phyloP scores from a whole-genome alignment of 140 eudicot species.

The Bidens hawaiensis region DNA sequence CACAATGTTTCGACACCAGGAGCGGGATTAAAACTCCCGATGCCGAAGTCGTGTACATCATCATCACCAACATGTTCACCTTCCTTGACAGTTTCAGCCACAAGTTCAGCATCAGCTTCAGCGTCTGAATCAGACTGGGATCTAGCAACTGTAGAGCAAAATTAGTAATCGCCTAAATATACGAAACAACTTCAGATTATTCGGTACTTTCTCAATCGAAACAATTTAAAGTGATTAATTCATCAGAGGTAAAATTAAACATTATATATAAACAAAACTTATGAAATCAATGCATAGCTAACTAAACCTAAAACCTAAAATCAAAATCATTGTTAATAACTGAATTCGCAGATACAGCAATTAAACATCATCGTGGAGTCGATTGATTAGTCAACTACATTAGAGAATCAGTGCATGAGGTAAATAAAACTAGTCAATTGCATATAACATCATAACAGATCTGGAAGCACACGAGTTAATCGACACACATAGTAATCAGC shows the following conservation, averaged over 20 bases:
- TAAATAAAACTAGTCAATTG: too few species aligned
- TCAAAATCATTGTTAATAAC: not conserved
- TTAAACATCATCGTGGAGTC: not conserved
- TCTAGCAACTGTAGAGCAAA: conserved; percentile 53
- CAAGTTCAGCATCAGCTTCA: conserved; percentile 36
- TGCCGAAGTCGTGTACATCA: conserved; percentile 49
- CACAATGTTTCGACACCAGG: conserved; percentile 86
- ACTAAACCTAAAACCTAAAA: conserved; percentile 8
- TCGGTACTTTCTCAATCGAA: too few species aligned
- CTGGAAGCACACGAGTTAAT: too few species aligned
- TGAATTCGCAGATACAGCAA: not conserved
- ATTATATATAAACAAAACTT: too few species aligned
- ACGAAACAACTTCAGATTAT: not conserved
- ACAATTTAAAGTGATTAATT: too few species aligned
- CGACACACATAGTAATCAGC: too few species aligned
- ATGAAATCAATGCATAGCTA: too few species aligned
- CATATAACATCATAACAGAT: not conserved
- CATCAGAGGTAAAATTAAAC: too few species aligned
- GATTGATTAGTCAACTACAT: not conserved
- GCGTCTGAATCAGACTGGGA: conserved; percentile 61
- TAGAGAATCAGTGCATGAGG: not conserved
- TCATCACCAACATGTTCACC: conserved; percentile 70
- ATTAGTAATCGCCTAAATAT: not conserved
- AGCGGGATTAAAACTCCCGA: conserved; percentile 58
- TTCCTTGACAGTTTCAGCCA: conserved; percentile 48